Evolutionary conservation across 2,329 filamentous ascomycete species (phyloP).

Genomic region (Diaporthe humulicola): DNA sequence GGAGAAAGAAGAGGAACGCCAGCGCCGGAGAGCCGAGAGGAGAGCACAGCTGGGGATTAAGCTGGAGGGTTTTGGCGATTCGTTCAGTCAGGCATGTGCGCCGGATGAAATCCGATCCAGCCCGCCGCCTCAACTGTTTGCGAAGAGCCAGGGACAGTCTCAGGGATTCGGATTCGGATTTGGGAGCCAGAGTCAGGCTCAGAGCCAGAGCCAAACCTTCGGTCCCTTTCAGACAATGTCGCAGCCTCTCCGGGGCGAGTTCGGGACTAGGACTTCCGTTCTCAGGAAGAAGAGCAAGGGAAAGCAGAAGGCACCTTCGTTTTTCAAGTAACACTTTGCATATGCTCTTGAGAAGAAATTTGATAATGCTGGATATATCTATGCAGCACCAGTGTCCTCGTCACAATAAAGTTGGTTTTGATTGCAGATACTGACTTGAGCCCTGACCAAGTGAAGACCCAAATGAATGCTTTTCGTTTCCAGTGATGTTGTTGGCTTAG

Average conservation of each 20-base stretch:
- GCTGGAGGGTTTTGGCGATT: conserved; percentile 42
- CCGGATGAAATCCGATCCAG: conserved; percentile 31
- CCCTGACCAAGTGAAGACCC: not conserved
- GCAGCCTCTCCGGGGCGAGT: conserved; percentile 59
- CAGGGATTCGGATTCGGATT: conserved; percentile 20
- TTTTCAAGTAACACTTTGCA: conserved; percentile 49
- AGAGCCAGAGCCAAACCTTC: conserved; percentile 29
- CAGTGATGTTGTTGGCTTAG: not conserved
- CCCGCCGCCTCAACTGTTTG: conserved; percentile 30
- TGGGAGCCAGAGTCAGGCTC: conserved; percentile 40
- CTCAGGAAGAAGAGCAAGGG: conserved; percentile 57
- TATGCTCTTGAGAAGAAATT: not conserved
- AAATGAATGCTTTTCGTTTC: not conserved
- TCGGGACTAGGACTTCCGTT: conserved; percentile 57
- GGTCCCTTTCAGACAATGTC: conserved; percentile 54
- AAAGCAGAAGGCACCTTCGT: conserved; percentile 50
- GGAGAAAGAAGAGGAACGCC: conserved; percentile 44
- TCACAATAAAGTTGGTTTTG: not conserved
- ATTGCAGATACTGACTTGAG: not conserved
- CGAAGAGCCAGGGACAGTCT: conserved; percentile 27
- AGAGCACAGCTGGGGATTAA: conserved; percentile 37
- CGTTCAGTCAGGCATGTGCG: conserved; percentile 26
- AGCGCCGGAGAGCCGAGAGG: conserved; percentile 47
- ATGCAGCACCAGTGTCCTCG: not conserved
- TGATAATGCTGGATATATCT: not conserved